Percentiles rank a stretch among this genome's conserved stretches.
These are phyloP conservation scores for Choanephora cucurbitarum DNA, from an alignment of 371 early-diverging fungal species.

Conservation along the genomic window DNA sequence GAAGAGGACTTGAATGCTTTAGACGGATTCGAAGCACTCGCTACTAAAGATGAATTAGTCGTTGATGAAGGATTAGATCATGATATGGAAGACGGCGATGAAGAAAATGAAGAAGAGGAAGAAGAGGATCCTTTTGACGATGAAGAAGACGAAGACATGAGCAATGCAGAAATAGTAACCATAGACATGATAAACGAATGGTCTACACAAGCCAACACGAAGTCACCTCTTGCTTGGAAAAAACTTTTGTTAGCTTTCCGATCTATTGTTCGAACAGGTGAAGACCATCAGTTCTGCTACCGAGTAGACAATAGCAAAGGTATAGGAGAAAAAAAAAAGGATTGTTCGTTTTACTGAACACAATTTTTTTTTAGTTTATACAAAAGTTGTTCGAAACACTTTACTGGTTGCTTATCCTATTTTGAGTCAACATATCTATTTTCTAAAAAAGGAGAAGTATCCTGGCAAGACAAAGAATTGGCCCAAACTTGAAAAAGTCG, in stretches of 20 bases:
- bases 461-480: slow-evolving; percentile 71
- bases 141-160: slow-evolving; percentile 37
- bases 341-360: no score
- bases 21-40: slow-evolving; percentile 36
- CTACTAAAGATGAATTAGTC: slow-evolving; percentile 25
- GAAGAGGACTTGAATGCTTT: slow-evolving; percentile 39
- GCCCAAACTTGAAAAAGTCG: slow-evolving; percentile 71
- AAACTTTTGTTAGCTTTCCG: slow-evolving; percentile 78
- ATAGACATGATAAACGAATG: slow-evolving; percentile 40
- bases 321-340: slow-evolving; percentile 21
- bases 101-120: slow-evolving; percentile 28
- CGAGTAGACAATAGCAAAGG: slow-evolving; percentile 68
- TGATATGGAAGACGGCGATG: slow-evolving; percentile 43
- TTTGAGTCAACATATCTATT: slow-evolving; percentile 60
- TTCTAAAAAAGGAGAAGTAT: slow-evolving; percentile 51
- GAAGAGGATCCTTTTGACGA: slow-evolving; percentile 27
- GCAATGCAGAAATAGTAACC: slow-evolving; percentile 32
- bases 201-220: slow-evolving; percentile 33
- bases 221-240: slow-evolving; percentile 38
- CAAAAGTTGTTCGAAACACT: slow-evolving; percentile 66
- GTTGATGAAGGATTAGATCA: slow-evolving; percentile 27
- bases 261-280: slow-evolving; percentile 67
- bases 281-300: slow-evolving; percentile 55
- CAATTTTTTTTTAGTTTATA: slow-evolving; percentile 65
- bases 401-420: slow-evolving; percentile 59